These are phyloP conservation scores for Fusarium hainanense DNA, from an alignment of 2,329 filamentous ascomycete genomes.

Conservation along the genomic window DNA sequence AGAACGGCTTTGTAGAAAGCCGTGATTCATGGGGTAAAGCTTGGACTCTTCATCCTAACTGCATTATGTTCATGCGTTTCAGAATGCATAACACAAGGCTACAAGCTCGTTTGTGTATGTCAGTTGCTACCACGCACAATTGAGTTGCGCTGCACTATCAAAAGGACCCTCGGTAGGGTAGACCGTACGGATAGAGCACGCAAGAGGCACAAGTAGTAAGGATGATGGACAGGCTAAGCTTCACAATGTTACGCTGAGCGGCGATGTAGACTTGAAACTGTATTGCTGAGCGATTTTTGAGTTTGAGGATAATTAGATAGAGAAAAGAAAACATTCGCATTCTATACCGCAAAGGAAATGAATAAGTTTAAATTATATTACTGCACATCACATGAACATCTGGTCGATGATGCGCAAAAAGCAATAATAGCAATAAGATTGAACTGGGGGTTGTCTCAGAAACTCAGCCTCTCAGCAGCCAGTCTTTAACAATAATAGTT, in stretches of 20 bases:
- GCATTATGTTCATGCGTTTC: slow-evolving; percentile 19
- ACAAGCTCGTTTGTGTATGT: slow-evolving; percentile 7
- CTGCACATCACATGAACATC: background rate
- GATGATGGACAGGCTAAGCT: slow-evolving; percentile 16
- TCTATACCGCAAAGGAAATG: background rate
- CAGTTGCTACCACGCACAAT: background rate
- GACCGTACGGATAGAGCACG: slow-evolving; percentile 10
- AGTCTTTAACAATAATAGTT: slow-evolving; percentile 10
- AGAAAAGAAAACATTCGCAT: slow-evolving; percentile 3
- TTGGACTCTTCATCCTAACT: background rate
- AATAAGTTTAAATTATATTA: background rate
- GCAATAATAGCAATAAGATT: slow-evolving; percentile 4
- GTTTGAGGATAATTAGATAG: background rate
- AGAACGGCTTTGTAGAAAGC: background rate
- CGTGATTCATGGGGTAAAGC: background rate
- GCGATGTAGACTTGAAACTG: slow-evolving; percentile 28
- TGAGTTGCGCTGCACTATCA: background rate
- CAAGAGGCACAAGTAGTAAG: slow-evolving; percentile 25
- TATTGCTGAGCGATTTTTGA: slow-evolving; percentile 9
- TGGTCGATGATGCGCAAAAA: slow-evolving; percentile 1
- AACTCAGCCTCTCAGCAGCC: slow-evolving; percentile 19
- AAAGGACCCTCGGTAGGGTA: slow-evolving; percentile 16
- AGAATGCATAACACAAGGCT: background rate
- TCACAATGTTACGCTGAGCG: slow-evolving; percentile 35
- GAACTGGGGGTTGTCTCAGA: slow-evolving; percentile 30